Base-by-base conservation (phyloP, 2,329 filamentous ascomycete genomes). In the Didymellaceae sp. region DNA sequence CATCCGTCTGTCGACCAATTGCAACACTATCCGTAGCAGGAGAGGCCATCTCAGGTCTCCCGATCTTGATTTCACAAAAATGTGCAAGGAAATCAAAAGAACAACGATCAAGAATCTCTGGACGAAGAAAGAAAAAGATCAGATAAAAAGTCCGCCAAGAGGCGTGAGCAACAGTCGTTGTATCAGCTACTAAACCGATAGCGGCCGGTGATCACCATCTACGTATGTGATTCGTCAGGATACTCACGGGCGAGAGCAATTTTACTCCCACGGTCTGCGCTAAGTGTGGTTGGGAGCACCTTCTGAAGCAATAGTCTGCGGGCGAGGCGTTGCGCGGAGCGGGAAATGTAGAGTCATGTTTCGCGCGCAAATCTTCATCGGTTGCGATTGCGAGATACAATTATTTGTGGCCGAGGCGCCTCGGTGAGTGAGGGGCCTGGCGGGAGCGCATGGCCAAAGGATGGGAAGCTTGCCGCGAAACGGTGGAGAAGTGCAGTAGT, bases 11-110 rank as follows among this genome's bases (percentile, higher is more conserved):
- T 42, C 68, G 66, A 14, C 59, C 58, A 8, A 51, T 26, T 7
- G 53, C 44, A 26, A 47, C 49, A 16, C 37, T 55, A 24, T 52
- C 57, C 33, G 45, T 59, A 21, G 37, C 46, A 17, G 61, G 56
- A 14, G 59, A 55, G 26, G 62, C 62, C 67, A 70, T 70, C 8
- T 32, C n/a, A n/a, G n/a, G n/a, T n/a, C 22, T 16, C 8, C 25
- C n/a, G 14, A 4, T 31, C 21, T 41, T 30, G 22, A 30, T 22
- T 22, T 8, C 22, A n/a, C 14, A 4, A 17, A 9, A 30, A 22
- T 13, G 14, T 31, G 20, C 31, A 28, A 33, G 18, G 25, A 24
- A 9, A 38, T 40, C 22, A 31, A 48, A 16, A 45, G 5, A 24
- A 31, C 35, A 18, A 34, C n/a, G 13, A 5, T 18, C 17, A 25